Evolutionary conservation across 108 stramenopile genomes (phyloP).

Genomic region (Pseudonitzschia multiseries): DNA sequence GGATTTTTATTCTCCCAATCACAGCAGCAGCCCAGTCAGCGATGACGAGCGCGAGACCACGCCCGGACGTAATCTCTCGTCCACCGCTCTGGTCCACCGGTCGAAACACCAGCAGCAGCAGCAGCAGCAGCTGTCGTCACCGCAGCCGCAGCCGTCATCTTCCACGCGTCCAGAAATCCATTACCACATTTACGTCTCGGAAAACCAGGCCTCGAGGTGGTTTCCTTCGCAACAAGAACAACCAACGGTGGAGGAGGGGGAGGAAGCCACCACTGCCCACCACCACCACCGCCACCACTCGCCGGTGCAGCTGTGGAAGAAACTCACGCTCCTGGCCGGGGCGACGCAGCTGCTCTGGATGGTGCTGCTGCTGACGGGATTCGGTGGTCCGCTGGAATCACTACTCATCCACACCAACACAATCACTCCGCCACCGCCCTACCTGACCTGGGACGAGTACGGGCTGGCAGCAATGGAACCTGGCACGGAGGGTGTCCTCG

Average conservation of each 20-base stretch:
- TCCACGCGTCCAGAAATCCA: not conserved
- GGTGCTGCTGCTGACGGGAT: too few relatives aligned
- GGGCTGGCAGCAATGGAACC: not conserved
- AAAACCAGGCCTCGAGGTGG: conserved; percentile 4
- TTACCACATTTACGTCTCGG: conserved; percentile 14
- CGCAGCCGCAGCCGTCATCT: not conserved
- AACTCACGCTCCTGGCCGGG: not conserved
- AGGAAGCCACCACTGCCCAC: too few relatives aligned
- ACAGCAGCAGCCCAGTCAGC: not conserved
- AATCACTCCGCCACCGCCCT: not conserved
- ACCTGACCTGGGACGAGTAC: conserved; percentile 3
- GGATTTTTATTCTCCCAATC: not conserved
- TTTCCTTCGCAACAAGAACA: not conserved
- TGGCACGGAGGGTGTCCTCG: not conserved
- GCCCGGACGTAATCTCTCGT: too few relatives aligned
- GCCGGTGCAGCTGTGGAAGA: conserved; percentile 2
- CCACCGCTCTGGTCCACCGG: too few relatives aligned
- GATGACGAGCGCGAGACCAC: not conserved
- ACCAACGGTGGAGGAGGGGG: not conserved
- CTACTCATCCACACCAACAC: not conserved
- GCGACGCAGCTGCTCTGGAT: not conserved
- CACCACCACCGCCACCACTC: too few relatives aligned
- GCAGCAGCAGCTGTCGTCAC: too few relatives aligned
- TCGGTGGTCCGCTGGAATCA: too few relatives aligned
- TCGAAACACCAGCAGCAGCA: too few relatives aligned